Conservation (phyloP, 768 basidiomycete genomes). For the Tricholoma bakamatsutake region DNA sequence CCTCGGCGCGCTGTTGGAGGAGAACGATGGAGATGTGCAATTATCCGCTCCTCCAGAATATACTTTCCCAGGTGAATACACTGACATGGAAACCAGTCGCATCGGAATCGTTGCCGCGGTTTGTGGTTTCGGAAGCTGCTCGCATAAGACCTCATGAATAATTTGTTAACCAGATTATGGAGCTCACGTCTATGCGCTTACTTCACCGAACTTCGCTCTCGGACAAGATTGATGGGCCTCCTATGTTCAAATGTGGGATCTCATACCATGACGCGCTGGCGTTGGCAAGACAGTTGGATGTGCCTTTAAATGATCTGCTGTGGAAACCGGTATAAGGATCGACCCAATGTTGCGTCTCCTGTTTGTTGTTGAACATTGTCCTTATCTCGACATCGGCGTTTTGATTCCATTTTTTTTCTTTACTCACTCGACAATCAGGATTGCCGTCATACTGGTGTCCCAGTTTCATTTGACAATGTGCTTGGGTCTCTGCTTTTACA, state of each 20-base stretch:
- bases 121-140: conserved; percentile 18
- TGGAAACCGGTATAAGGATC: conserved; percentile 51
- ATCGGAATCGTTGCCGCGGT: conserved; percentile 58
- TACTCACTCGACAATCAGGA: too few species aligned
- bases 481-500: too few species aligned
- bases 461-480: too few species aligned
- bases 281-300: conserved; percentile 54
- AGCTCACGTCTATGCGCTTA: conserved; percentile 59
- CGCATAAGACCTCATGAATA: not conserved
- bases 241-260: conserved; percentile 71
- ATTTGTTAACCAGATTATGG: conserved; percentile 44
- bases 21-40: conserved; percentile 54
- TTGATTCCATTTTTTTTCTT: too few species aligned
- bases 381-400: too few species aligned
- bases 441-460: too few species aligned
- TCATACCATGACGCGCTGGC: conserved; percentile 48
- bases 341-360: too few species aligned
- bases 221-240: conserved; percentile 64
- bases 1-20: conserved; percentile 70
- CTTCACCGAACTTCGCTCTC: conserved; percentile 56
- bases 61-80: conserved; percentile 59
- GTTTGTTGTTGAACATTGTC: too few species aligned
- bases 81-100: conserved; percentile 66
- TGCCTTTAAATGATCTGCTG: conserved; percentile 58
- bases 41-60: conserved; percentile 38